Evolutionary conservation across 2,329 filamentous ascomycete genomes (phyloP).

Genomic region (Colletotrichum sansevieriae): DNA sequence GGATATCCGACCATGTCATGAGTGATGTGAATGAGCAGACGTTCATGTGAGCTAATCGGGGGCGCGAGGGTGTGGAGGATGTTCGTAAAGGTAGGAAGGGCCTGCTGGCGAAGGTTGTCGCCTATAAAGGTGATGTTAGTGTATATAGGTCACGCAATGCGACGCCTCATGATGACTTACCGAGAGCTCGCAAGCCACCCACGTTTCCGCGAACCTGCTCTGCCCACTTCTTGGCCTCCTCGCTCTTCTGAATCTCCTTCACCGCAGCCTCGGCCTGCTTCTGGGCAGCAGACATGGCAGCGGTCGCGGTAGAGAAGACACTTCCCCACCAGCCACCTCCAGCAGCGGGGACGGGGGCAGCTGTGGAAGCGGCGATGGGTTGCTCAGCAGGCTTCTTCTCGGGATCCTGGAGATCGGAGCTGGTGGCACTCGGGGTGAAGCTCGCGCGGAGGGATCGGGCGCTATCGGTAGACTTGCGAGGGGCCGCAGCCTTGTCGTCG

Average conservation of each 20-base stretch:
- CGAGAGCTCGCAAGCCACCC: constrained; percentile 79
- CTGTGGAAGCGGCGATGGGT: constrained; percentile 51
- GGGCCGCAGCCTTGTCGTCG: constrained; percentile 70
- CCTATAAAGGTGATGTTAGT: constrained; percentile 63
- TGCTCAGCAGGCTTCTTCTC: constrained; percentile 67
- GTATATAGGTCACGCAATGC: too few species aligned
- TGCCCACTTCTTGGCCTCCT: constrained; percentile 96
- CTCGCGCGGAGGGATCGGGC: constrained; percentile 77
- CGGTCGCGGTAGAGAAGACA: constrained; percentile 83
- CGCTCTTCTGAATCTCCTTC: constrained; percentile 95
- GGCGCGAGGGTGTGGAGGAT: constrained; percentile 95
- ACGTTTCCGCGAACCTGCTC: constrained; percentile 94
- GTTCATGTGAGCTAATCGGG: constrained; percentile 96
- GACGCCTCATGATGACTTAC: constrained; percentile 61
- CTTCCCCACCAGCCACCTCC: constrained; percentile 92
- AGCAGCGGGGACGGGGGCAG: constrained; percentile 44
- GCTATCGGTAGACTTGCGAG: constrained; percentile 84
- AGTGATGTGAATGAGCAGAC: constrained; percentile 95
- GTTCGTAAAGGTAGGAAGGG: constrained; percentile 93
- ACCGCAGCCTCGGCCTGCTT: constrained; percentile 94
- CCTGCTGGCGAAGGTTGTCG: constrained; percentile 86
- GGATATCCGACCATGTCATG: constrained; percentile 97
- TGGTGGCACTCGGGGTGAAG: constrained; percentile 77
- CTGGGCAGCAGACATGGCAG: constrained; percentile 86
- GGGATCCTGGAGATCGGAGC: constrained; percentile 70